Evolutionary conservation across 106 monocot genomes (phyloP), one percentile per base, ranked within the genome.

Genomic region (Posidonia australis): DNA sequence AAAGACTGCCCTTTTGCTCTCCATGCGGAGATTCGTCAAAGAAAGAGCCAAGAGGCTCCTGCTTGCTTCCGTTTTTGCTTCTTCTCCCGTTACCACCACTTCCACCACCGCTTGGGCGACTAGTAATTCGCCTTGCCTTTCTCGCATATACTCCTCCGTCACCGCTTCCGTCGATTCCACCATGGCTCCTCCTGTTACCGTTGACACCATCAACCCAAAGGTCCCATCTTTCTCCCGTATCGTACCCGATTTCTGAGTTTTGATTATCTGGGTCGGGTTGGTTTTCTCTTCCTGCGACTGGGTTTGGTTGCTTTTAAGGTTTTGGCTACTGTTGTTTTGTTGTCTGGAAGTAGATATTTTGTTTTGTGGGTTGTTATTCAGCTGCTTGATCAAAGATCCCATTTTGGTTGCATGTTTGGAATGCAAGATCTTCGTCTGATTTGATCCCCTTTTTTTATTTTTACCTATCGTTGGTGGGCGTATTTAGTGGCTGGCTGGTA

Each of bases 181-280:
- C 46, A 65, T 65, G 68, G 23, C 69, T 31, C 43, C 77, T 53
- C 28, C 68, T 18, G 78, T 92, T 55, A 76, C 81, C 23, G 60
- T 88, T 25, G 84, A 78, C 14, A 67, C 60, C 58, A 74, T 93
- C 64, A 93, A 93, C 63, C 88, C 88, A 18, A 93, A 89, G 85
- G 93, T 88, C 44, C 11, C 41, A 47, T 66, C 28, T 68, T 70
- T 44, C 21, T 53, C 30, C 22, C 9, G 10, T 23, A 19, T 32
- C 22, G 2, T 6, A 3, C 0, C 9, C 31, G 10, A n/a, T 53
- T 28, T 32, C 28, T 14, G 58, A 10, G 51, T 67, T 67, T 43
- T 67, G 29, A 43, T 13, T 11, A 51, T 67, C 60, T 51, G 70
- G 47, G 53, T 64, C 44, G 29, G 18, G 19, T 60, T n/a, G 0